phyloP scores from a whole-genome alignment of 176 grass and related monocot species.

The Puya raimondii region DNA sequence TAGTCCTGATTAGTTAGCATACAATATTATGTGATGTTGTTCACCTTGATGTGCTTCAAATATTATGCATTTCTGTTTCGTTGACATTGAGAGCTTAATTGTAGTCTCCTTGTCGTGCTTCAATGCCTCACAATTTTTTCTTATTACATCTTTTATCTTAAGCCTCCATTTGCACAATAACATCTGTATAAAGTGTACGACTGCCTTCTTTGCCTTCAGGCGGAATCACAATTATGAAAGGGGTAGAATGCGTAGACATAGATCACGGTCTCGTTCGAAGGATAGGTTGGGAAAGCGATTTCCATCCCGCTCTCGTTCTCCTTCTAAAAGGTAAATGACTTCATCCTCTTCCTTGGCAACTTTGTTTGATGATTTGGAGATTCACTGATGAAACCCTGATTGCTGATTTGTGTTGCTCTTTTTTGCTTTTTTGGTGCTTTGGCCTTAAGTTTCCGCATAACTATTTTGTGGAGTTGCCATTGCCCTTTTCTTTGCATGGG shows the following conservation, averaged over 20 bases:
- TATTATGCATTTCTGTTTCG: too few relatives aligned
- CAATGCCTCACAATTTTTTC: neutral
- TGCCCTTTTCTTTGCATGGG: neutral
- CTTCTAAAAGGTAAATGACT: conserved; percentile 13
- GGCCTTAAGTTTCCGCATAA: conserved; percentile 1
- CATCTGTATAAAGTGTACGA: neutral
- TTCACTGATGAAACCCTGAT: neutral
- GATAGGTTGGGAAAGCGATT: conserved; percentile 10
- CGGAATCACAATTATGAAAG: conserved; percentile 10
- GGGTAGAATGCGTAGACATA: conserved; percentile 8
- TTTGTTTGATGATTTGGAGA: neutral
- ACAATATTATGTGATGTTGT: neutral
- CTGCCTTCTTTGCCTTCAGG: conserved; percentile 1
- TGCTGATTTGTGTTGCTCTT: neutral
- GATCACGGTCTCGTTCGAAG: conserved; percentile 20
- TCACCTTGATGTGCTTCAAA: neutral
- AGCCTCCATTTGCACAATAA: neutral
- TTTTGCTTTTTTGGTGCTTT: too few relatives aligned
- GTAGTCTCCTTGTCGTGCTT: neutral
- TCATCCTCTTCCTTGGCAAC: neutral
- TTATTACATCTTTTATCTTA: neutral
- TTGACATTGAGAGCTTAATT: too few relatives aligned
- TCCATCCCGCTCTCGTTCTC: conserved; percentile 15
- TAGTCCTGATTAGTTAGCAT: neutral
- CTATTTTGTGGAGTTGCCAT: neutral